Evolutionary conservation across 768 basidiomycete genomes (phyloP), one percentile per base, ranked within the genome.

Genomic region (Kwoniella pini): DNA sequence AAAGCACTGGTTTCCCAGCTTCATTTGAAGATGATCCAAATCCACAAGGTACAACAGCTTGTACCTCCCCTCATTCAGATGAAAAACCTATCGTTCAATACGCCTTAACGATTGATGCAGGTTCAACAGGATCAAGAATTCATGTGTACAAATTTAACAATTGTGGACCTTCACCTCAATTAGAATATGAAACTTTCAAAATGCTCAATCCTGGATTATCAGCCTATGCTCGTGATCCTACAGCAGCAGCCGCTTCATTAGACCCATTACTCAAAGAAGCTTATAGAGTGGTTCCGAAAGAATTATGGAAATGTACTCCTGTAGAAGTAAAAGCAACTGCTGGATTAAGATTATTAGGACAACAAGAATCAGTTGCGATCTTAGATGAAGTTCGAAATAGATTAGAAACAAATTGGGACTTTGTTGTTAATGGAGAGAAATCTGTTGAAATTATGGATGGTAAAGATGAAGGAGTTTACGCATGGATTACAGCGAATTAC

Each of bases 131-230:
- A 19, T 96, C 94, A 0, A 86, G 96, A 17, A 93, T 98, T 72
- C 96, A 99, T 82, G 84, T 98, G 30, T 99, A 98, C 87, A 98
- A 96, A 76, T 97, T 98, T 85, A 84, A 95, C 83, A 87, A 92
- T 81, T 93, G 92, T 81, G 82, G 82, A 0, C 77, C 87, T 0
- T 85, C 88, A 0, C 86, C 92, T 1, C 74, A 81, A 21, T 90
- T 89, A 79, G 95, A 98, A 76, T 93, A 93, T 81, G 96, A 99
- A 75, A 88, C 89, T 6, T 98, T 97, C 83, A 84, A 84, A 72
- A 84, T 86, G 82, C 86, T 83, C 6, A 82, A 88, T 26, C 91
- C 90, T 0, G 94, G 95, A 0, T 81, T 98, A 2, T 91, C 89
- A 0, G 72, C 80, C 0, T 93, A 82, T 70, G 81, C 81, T 0